These are phyloP conservation scores for Fusarium nisikadoi DNA, from an alignment of 2,329 filamentous ascomycete species.

Conservation along the genomic window DNA sequence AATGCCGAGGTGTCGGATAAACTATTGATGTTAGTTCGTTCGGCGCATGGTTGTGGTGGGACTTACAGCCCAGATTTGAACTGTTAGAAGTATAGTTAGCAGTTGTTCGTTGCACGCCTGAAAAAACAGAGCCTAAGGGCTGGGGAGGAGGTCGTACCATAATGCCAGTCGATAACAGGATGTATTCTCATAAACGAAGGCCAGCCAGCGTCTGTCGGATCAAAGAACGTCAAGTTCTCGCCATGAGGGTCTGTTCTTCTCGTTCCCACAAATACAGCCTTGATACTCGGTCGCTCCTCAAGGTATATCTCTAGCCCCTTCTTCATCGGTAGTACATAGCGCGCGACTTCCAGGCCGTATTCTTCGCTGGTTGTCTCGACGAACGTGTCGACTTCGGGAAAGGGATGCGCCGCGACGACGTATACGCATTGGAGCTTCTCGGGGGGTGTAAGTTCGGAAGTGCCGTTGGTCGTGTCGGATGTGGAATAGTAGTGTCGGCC, in stretches of 20 bases:
- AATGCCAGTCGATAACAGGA: conserved; percentile 97
- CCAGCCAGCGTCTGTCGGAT: conserved; percentile 89
- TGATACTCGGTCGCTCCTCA: conserved; percentile 69
- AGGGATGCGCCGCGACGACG: conserved; percentile 86
- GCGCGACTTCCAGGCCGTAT: conserved; percentile 81
- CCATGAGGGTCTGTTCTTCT: conserved; percentile 93
- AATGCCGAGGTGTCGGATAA: conserved; percentile 81
- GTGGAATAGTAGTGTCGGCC: conserved; percentile 51
- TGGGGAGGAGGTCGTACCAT: conserved; percentile 20
- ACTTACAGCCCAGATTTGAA: conserved; percentile 91
- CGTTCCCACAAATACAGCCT: conserved; percentile 71
- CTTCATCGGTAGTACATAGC: conserved; percentile 83
- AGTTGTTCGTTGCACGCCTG: neutral
- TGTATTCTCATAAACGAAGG: conserved; percentile 92
- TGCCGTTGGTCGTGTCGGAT: conserved; percentile 15
- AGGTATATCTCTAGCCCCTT: conserved; percentile 83
- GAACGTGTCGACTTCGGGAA: conserved; percentile 86
- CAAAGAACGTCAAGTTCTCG: conserved; percentile 80
- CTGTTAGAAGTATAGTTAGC: conserved; percentile 4
- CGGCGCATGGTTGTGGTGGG: neutral
- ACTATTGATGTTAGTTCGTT: conserved; percentile 59
- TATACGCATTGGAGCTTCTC: conserved; percentile 80
- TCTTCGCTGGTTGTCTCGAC: conserved; percentile 71
- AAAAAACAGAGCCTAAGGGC: too few relatives aligned
- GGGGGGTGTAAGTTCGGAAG: conserved; percentile 49